Evolutionary conservation across 148 eudicot genomes (phyloP).

Genomic region (Rhododendron henanense): DNA sequence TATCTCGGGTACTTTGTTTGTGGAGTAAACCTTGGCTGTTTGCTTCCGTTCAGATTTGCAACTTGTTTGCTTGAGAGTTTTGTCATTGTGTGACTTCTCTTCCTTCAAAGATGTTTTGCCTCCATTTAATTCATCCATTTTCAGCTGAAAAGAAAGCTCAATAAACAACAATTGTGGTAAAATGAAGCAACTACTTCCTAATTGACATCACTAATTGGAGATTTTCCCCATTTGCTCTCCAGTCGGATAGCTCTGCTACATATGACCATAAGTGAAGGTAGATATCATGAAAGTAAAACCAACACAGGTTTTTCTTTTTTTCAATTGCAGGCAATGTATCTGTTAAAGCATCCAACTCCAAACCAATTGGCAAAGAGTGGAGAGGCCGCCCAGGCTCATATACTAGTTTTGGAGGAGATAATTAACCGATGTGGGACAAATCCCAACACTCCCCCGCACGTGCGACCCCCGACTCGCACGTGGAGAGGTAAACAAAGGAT

Average conservation of each 20-base stretch:
- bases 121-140: not conserved
- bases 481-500: no score
- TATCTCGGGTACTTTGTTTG: conserved; percentile 6
- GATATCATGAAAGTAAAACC: not conserved
- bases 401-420: no score
- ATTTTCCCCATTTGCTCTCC: not conserved
- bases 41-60: conserved; percentile 19
- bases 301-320: not conserved
- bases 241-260: not conserved
- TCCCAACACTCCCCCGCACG: no score
- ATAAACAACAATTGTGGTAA: not conserved
- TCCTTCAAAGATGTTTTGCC: conserved; percentile 13
- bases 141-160: conserved; percentile 6
- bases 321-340: not conserved
- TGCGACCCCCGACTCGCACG: no score
- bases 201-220: not conserved
- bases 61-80: conserved; percentile 3
- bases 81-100: conserved; percentile 1
- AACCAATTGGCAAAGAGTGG: no score
- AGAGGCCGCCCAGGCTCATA: no score
- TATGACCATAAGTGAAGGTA: not conserved
- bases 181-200: not conserved
- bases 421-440: no score
- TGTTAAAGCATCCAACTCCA: no score
- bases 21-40: conserved; percentile 30